A percentile compares a stretch with the other conserved stretches of the same genome.
These are phyloP conservation scores for Leucosporidium scottii DNA, from an alignment of 768 basidiomycete genomes.

Conservation along the genomic window DNA sequence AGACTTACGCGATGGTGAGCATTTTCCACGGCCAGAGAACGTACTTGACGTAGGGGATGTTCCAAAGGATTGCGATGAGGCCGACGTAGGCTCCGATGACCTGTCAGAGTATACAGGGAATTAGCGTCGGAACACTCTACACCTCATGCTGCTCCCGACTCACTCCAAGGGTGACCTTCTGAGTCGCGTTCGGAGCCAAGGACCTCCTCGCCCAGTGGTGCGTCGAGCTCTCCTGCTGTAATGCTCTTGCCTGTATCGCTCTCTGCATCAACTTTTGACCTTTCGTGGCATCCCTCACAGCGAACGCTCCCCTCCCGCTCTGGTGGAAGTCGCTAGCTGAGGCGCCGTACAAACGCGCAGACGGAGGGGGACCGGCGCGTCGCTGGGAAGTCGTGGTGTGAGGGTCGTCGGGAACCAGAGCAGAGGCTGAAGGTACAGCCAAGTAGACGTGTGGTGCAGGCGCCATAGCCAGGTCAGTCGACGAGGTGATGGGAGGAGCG, in stretches of 20 bases:
- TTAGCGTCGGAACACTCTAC: background rate
- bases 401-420: too few relatives aligned
- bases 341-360: too few relatives aligned
- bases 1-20: background rate
- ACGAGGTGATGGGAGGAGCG: too few relatives aligned
- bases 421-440: too few relatives aligned
- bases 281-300: background rate
- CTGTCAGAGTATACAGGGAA: background rate
- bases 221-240: background rate
- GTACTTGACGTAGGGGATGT: constrained; percentile 11
- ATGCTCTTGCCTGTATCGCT: background rate
- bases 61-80: constrained; percentile 24
- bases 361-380: background rate
- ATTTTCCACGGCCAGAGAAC: background rate
- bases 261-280: background rate
- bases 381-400: too few relatives aligned
- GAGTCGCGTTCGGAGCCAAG: constrained; percentile 16
- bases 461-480: too few relatives aligned
- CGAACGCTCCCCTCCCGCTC: background rate
- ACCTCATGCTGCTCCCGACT: background rate
- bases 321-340: background rate
- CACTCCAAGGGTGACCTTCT: constrained; percentile 30
- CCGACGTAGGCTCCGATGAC: constrained; percentile 15
- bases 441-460: too few relatives aligned
- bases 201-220: background rate